A percentile compares a stretch with the other conserved stretches of the same genome.
phyloP scores from a whole-genome alignment of 1,139 yeast species.

The Geotrichum australiense region DNA sequence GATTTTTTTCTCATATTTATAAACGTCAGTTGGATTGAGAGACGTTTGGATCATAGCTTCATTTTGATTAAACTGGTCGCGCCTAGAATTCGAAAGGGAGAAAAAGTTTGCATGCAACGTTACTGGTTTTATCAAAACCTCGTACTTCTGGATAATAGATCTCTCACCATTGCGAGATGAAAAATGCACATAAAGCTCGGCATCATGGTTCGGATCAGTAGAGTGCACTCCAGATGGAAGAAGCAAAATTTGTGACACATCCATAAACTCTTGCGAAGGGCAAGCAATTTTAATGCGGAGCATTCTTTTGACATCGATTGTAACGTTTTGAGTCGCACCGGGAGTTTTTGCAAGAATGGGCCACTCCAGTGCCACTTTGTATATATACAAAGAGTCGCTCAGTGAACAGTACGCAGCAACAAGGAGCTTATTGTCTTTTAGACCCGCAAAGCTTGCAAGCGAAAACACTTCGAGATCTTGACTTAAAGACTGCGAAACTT shows the following conservation, averaged over 20 bases:
- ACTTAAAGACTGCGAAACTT: constrained; percentile 26
- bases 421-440: constrained; percentile 44
- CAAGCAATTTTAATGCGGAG: constrained; percentile 14
- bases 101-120: constrained; percentile 28
- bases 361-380: constrained; percentile 52
- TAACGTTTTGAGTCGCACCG: constrained; percentile 13
- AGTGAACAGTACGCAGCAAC: constrained; percentile 44
- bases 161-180: constrained; percentile 20
- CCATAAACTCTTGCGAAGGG: constrained; percentile 16
- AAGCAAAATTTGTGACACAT: constrained; percentile 28
- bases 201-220: constrained; percentile 32
- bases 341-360: constrained; percentile 31
- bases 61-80: constrained; percentile 13
- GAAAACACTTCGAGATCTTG: constrained; percentile 25
- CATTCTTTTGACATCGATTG: constrained; percentile 13
- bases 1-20: constrained; percentile 14
- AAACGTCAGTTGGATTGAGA: constrained; percentile 8
- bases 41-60: constrained; percentile 10
- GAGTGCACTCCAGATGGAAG: constrained; percentile 25
- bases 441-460: constrained; percentile 56
- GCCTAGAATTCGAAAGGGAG: constrained; percentile 21
- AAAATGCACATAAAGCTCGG: constrained; percentile 37
- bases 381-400: constrained; percentile 42
- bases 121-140: constrained; percentile 31
- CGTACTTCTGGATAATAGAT: constrained; percentile 24